These are phyloP conservation scores for Chaetomiaceae sp. DNA, from an alignment of 2,329 filamentous ascomycete genomes.

Conservation along the genomic window DNA sequence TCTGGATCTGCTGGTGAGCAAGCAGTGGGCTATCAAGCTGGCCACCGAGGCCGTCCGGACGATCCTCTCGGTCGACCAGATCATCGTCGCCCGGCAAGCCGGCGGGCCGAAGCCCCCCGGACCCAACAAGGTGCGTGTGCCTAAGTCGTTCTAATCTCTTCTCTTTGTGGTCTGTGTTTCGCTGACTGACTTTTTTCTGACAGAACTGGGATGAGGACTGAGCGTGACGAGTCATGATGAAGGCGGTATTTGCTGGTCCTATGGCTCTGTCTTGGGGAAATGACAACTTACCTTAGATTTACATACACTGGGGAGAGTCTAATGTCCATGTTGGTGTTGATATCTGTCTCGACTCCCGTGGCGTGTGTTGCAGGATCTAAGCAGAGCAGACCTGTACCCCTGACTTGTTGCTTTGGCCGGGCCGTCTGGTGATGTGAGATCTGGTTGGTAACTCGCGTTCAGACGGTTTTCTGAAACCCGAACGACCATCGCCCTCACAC, in stretches of 20 bases:
- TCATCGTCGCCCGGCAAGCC: constrained; percentile 95
- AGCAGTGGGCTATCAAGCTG: constrained; percentile 95
- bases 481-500: no score
- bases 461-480: no score
- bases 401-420: no score
- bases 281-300: not conserved
- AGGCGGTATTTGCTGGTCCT: not conserved
- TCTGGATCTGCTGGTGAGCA: constrained; percentile 83
- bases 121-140: constrained; percentile 66
- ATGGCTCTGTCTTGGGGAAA: not conserved
- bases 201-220: constrained; percentile 62
- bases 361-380: no score
- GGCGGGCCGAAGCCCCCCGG: constrained; percentile 95
- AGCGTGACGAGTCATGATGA: constrained; percentile 21
- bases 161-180: no score
- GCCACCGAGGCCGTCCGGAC: constrained; percentile 93
- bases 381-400: no score
- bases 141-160: no score
- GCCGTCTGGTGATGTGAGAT: no score
- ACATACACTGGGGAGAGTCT: no score
- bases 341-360: not conserved
- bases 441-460: no score
- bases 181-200: constrained; percentile 28
- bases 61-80: constrained; percentile 94
- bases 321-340: not conserved